These are phyloP conservation scores for Tulasnella calospora DNA, from an alignment of 768 basidiomycete genomes.

Conservation along the genomic window DNA sequence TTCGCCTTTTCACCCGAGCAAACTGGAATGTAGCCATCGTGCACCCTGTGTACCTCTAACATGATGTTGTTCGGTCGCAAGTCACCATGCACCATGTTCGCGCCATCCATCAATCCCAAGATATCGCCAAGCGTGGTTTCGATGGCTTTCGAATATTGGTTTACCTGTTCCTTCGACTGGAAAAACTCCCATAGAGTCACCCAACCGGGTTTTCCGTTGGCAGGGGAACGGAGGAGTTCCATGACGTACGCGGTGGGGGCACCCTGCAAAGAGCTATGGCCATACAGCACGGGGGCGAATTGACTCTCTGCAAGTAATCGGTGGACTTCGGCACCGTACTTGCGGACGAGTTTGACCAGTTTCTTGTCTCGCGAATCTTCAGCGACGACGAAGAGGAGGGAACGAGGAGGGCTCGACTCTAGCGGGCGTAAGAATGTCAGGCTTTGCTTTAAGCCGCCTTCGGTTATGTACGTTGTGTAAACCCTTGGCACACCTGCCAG, in stretches of 20 bases:
- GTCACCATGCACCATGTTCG: conserved; percentile 11
- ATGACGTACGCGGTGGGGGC: no score
- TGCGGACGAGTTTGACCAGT: no score
- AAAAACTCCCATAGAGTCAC: conserved; percentile 2
- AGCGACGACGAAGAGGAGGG: not conserved
- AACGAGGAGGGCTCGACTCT: not conserved
- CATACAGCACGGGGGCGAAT: conserved; percentile 20
- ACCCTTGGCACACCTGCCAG: no score
- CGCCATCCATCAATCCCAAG: not conserved
- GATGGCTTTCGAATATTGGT: not conserved
- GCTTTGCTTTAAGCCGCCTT: no score
- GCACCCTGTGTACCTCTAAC: conserved; percentile 15
- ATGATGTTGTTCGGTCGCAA: conserved; percentile 13
- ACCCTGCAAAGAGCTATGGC: not conserved
- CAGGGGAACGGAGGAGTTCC: conserved; percentile 10
- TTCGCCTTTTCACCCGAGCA: no score
- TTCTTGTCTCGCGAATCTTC: not conserved
- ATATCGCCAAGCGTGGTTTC: not conserved
- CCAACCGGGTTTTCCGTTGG: not conserved
- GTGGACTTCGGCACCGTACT: no score
- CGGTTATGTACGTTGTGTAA: no score
- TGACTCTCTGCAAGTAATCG: no score
- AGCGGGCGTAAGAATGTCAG: no score
- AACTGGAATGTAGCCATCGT: not conserved
- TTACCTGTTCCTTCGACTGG: not conserved